A percentile compares a stretch with the other conserved stretches of the same genome.
These are phyloP conservation scores for Daldinia loculata DNA, from an alignment of 495 filamentous ascomycete genomes.

Conservation along the genomic window DNA sequence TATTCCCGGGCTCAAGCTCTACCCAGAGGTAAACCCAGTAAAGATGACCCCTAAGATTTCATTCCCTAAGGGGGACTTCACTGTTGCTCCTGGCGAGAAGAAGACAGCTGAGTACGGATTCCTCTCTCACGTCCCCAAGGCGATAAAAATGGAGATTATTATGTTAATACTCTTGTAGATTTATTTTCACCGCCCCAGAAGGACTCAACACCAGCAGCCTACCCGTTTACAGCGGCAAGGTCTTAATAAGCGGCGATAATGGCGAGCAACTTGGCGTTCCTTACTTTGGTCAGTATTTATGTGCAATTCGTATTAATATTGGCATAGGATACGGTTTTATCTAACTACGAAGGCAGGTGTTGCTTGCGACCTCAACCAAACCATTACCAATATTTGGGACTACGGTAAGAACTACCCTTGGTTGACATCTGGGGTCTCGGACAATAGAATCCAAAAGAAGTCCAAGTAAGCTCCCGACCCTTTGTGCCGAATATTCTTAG, in stretches of 20 bases:
- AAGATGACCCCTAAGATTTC: background rate
- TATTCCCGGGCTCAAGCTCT: background rate
- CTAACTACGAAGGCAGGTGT: background rate
- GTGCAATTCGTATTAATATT: too few relatives aligned
- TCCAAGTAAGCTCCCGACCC: background rate
- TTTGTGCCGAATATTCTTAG: background rate
- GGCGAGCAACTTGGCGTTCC: conserved; percentile 47
- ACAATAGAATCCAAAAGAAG: background rate
- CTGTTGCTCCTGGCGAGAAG: background rate
- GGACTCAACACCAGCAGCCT: conserved; percentile 28
- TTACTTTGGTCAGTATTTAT: conserved; percentile 41
- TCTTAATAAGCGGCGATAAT: conserved; percentile 44
- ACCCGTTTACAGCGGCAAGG: conserved; percentile 49
- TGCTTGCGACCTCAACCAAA: background rate
- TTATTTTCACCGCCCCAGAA: conserved; percentile 1
- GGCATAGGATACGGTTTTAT: background rate
- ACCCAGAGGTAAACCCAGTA: background rate
- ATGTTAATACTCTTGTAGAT: background rate
- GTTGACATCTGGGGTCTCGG: background rate
- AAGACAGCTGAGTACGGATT: background rate
- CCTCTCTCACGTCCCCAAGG: background rate
- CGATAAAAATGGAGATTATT: background rate
- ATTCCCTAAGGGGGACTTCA: background rate
- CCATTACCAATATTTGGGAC: background rate
- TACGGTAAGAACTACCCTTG: background rate